Evolutionary conservation across 1,139 yeast species (phyloP), one percentile per base, ranked within the genome.

Genomic region (Yamadazyma trypodendri): DNA sequence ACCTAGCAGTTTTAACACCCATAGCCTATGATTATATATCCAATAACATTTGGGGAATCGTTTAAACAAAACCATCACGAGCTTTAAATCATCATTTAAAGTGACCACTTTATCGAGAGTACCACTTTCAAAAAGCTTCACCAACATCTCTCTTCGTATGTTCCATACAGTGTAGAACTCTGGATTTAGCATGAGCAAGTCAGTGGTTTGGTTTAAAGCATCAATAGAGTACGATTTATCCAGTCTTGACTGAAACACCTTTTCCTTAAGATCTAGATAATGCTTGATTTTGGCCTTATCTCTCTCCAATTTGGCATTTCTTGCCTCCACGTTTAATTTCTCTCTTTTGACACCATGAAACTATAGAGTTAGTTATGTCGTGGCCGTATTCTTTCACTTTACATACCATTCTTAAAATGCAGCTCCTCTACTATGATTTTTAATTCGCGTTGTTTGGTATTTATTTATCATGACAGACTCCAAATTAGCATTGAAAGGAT

Each of bases 101-200:
- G 74, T 54, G 8, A 58, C 55, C 42, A 61, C 65, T 9, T 46
- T 42, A 8, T 60, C 55, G 22, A 55, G 36, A 6, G 38, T 31
- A 2, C 42, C 41, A 1, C 33, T 20, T 17, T 49, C 42, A 35
- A 70, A 61, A 30, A 72, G 52, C 10, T 62, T 53, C 5, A 52
- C 35, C 22, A 90, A 61, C 2, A 85, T 78, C 46, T 86, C 92
- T 40, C 97, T 74, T 40, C 98, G 74, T 53, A 75, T 84, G 56
- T 92, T 92, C 98, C 98, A 94, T 1, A 79, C 72, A 0, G 96
- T 82, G 57, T 90, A 90, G 48, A 84, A 78, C 53, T 94, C 97
- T 0, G 97, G 97, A 51, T 90, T 89, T 42, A 76, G 53, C 16
- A 70, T 61, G 15, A 92, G 65, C 18, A 92, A 52, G 22, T 67